Evolutionary conservation across 257 asterid genomes (phyloP).

Genomic region (Thymus quinquecostatus): DNA sequence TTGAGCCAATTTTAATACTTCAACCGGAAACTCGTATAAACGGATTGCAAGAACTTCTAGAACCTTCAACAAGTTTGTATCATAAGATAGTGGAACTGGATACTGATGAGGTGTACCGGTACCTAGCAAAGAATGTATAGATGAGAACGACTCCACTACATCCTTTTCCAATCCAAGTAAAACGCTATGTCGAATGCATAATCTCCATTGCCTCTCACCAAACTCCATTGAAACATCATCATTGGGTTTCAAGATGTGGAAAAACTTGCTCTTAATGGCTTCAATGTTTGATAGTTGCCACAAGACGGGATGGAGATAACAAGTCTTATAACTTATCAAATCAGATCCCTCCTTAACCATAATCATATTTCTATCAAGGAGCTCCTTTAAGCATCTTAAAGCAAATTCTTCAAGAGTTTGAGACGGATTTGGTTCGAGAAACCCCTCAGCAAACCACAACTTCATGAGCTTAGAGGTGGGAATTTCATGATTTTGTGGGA

Average conservation of each 20-base stretch:
- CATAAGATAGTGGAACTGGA: background rate
- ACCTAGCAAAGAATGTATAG: background rate
- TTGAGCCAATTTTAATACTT: background rate
- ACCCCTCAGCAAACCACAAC: background rate
- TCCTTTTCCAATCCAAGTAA: background rate
- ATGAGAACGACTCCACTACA: background rate
- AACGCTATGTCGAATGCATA: background rate
- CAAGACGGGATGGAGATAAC: background rate
- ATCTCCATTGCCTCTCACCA: background rate
- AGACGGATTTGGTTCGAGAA: background rate
- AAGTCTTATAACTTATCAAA: background rate
- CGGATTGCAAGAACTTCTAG: background rate
- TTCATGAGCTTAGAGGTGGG: background rate
- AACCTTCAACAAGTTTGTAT: background rate
- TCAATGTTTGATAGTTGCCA: background rate
- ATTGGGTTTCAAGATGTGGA: background rate
- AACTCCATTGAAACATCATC: background rate
- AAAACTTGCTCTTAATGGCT: background rate
- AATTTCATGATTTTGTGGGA: background rate
- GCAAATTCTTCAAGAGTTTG: background rate
- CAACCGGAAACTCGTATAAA: background rate
- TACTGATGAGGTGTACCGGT: background rate
- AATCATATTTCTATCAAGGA: background rate
- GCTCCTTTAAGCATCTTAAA: background rate
- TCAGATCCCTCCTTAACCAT: background rate